phyloP scores from a whole-genome alignment of 176 grass and related monocot species.

The Raddia guianensis region DNA sequence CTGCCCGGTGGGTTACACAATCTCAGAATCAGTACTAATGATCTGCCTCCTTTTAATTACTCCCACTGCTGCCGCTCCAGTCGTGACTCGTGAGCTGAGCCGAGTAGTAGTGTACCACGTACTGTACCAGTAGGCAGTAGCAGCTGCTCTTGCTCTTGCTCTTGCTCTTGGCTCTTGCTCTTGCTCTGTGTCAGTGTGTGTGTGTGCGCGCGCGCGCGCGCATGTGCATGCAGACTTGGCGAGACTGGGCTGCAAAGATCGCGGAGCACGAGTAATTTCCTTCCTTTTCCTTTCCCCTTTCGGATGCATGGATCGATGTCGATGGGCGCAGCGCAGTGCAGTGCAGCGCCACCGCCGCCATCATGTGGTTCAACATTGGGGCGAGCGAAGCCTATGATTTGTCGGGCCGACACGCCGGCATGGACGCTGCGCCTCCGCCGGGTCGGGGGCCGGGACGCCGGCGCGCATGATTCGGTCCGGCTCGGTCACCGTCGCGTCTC shows the following conservation, averaged over 20 bases:
- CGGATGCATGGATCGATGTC: not conserved
- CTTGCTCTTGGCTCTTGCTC: not conserved
- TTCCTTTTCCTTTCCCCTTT: not conserved
- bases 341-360: constrained; percentile 3
- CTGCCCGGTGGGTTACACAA: constrained; percentile 44
- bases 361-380: constrained; percentile 44
- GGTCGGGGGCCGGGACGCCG: not conserved
- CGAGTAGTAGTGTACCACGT: too few species aligned
- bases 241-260: constrained; percentile 39
- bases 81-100: not conserved
- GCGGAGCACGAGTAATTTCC: constrained; percentile 33
- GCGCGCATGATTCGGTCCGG: constrained; percentile 23
- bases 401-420: constrained; percentile 38
- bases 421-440: constrained; percentile 14
- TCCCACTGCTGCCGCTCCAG: not conserved
- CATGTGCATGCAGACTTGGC: not conserved
- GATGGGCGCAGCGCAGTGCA: not conserved
- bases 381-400: constrained; percentile 38
- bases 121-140: not conserved
- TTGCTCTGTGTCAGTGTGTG: not conserved
- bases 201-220: not conserved
- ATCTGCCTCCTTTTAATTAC: constrained; percentile 24
- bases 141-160: not conserved
- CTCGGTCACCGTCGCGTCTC: not conserved
- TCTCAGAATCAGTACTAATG: constrained; percentile 49